Conservation (phyloP, 192 early-diverging fungal genomes). For the Coemansia biformis region DNA sequence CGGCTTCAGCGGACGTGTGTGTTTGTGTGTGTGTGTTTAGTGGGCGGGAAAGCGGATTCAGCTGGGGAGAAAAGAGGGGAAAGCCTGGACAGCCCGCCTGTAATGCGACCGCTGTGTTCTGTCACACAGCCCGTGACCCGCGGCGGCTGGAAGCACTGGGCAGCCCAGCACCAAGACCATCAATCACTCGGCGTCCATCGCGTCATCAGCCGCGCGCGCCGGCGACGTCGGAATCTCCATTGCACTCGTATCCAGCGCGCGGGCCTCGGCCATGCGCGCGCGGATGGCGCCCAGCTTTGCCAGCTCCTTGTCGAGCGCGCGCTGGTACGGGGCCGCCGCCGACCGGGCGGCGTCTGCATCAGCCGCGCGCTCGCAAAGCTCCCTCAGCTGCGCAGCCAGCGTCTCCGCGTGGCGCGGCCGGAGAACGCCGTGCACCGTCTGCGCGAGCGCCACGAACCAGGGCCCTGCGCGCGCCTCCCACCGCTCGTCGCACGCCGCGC, state of each 20-base stretch:
- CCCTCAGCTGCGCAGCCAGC: constrained; percentile 10
- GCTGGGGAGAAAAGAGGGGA: neutral
- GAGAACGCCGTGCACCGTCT: constrained; percentile 38
- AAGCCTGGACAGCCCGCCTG: too few relatives aligned
- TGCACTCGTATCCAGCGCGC: too few relatives aligned
- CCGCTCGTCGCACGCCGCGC: neutral
- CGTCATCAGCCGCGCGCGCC: neutral
- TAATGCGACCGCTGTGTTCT: too few relatives aligned
- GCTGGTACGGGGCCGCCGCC: constrained; percentile 34
- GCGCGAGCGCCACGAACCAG: constrained; percentile 43
- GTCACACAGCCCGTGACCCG: too few relatives aligned
- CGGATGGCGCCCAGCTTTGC: constrained; percentile 38
- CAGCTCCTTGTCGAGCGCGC: constrained; percentile 36
- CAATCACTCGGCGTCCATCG: constrained; percentile 3
- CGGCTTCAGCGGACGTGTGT: too few relatives aligned
- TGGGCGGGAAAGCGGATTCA: too few relatives aligned
- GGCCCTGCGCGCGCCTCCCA: constrained; percentile 28
- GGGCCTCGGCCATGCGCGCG: constrained; percentile 32
- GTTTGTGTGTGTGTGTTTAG: neutral
- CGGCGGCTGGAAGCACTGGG: neutral
- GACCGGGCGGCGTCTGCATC: constrained; percentile 8
- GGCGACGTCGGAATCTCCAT: constrained; percentile 1
- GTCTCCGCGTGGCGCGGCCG: constrained; percentile 44
- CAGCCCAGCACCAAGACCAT: too few relatives aligned
- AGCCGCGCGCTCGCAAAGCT: neutral